Evolutionary conservation across 306 rosid species (phyloP), one percentile per base, ranked within the genome.

Genomic region (Lathyrus oleraceus): DNA sequence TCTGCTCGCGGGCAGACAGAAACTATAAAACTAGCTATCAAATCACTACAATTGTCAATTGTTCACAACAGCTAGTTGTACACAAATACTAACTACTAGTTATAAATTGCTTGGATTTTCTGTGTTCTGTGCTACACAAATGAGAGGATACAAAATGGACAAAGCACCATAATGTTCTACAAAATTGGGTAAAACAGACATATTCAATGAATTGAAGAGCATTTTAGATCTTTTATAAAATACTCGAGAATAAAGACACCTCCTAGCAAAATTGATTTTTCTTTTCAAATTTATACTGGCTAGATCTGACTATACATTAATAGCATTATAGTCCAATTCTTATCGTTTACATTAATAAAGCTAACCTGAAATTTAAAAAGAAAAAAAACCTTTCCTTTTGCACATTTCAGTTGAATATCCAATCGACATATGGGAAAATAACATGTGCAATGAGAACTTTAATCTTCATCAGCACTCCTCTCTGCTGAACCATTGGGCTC

Each of bases 401-500:
- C 42, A 30, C 54, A 35, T 61, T 67, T 42, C 10, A 28, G 75
- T 53, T 20, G 78, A 58, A 61, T 65, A 42, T 70, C 69, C 56
- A 47, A 28, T 61, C 30, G 35, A 45, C 61, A 61, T 17, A 19
- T 32, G 11, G 20, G 38, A 51, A 49, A 63, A 11, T 19, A 61
- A 48, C 72, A 61, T 5, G 5, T n/a, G 78, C 16, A 64, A 25
- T 21, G 36, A 75, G 67, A 67, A 62, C 42, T 62, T 61, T 61
- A 79, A 54, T 13, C 83, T 45, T 78, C 82, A 59, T 74, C 40
- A 81, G 21, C 57, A 64, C 71, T 73, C 6, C 44, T 69, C 42
- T 28, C 70, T 2, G 79, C 84, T 35, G 85, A 69, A 72, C 56
- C 85, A 40, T 25, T 44, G 52, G 44, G 77, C 43, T 11, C 61